Evolutionary conservation across 257 asterid genomes (phyloP).

Genomic region (Primulina eburnea): DNA sequence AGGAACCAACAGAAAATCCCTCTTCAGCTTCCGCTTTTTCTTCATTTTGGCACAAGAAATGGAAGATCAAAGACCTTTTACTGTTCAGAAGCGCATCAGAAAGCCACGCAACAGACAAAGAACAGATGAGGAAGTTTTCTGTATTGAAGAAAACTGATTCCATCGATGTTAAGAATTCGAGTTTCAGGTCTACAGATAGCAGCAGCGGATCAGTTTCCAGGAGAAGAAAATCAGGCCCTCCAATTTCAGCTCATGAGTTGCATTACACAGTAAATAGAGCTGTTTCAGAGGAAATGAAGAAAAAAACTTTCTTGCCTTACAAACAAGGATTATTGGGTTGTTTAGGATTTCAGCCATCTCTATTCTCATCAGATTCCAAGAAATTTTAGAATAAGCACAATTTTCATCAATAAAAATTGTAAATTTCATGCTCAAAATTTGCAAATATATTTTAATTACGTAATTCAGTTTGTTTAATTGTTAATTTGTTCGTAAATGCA

Average conservation of each 20-base stretch:
- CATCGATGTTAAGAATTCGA: conserved; percentile 55
- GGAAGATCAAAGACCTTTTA: conserved; percentile 79
- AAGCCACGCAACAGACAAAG: conserved; percentile 53
- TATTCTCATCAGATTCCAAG: conserved; percentile 23
- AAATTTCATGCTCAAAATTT: background rate
- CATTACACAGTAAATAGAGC: conserved; percentile 78
- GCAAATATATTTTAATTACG: background rate
- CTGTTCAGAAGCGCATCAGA: conserved; percentile 93
- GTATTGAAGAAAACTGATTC: conserved; percentile 38
- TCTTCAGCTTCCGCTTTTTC: conserved; percentile 31
- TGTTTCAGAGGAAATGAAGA: conserved; percentile 73
- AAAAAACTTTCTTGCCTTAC: conserved; percentile 81
- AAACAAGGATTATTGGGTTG: conserved; percentile 77
- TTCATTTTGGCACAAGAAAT: conserved; percentile 62
- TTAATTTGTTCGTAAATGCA: background rate
- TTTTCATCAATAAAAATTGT: background rate
- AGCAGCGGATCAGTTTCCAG: conserved; percentile 60
- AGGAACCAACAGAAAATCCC: conserved; percentile 22
- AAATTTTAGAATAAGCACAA: background rate
- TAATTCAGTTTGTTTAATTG: background rate
- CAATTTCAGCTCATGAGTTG: conserved; percentile 78
- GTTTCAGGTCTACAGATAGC: conserved; percentile 63
- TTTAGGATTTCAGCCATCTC: conserved; percentile 58
- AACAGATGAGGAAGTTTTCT: conserved; percentile 40
- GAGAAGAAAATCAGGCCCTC: conserved; percentile 46